Conservation (phyloP, 495 filamentous ascomycete species). For the Neurospora hispaniola region DNA sequence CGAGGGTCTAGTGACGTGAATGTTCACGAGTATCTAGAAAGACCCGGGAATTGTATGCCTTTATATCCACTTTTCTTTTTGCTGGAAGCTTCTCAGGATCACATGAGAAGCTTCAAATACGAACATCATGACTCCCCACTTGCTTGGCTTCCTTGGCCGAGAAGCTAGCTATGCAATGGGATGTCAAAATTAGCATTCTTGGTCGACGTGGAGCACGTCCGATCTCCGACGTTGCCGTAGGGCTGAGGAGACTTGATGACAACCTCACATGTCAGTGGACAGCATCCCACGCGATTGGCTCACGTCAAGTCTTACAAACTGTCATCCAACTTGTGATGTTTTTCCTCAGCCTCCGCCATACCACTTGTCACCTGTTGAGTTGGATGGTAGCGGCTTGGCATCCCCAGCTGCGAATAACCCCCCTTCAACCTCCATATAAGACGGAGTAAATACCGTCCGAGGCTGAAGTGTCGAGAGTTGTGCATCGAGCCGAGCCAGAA, state of each 20-base stretch:
- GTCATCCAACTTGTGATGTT: background rate
- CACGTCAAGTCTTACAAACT: background rate
- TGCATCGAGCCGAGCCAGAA: background rate
- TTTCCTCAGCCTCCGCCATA: background rate
- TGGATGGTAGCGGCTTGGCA: background rate
- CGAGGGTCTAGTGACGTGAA: background rate
- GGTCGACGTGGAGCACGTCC: background rate
- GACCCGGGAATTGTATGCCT: background rate
- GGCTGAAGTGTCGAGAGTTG: background rate
- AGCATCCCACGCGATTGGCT: background rate
- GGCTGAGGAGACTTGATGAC: background rate
- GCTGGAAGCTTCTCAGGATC: background rate
- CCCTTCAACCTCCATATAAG: background rate
- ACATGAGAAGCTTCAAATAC: background rate
- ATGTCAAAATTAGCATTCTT: background rate
- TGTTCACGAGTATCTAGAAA: background rate
- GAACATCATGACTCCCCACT: background rate
- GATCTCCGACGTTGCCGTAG: background rate
- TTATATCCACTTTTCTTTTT: background rate
- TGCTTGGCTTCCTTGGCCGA: background rate
- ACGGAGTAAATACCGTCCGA: background rate
- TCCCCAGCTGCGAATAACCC: background rate
- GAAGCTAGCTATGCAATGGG: background rate
- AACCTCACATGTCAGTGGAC: background rate
- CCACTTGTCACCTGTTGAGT: background rate